phyloP scores from a whole-genome alignment of 2,329 filamentous ascomycete species.

The Mycosphaerelloides madeirae region DNA sequence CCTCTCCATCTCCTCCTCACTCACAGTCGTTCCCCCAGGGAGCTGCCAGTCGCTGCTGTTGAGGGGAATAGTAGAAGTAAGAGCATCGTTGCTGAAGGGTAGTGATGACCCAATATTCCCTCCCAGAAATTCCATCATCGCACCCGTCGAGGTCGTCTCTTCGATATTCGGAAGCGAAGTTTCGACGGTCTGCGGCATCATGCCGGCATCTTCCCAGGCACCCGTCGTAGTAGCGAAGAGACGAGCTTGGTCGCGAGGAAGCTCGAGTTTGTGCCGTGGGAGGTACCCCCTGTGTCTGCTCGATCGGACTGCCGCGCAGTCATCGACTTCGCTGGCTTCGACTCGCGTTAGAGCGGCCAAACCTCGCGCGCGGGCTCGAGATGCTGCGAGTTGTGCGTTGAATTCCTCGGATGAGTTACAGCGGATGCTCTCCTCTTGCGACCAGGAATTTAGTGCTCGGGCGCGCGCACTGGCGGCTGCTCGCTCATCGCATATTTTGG shows the following conservation, averaged over 20 bases:
- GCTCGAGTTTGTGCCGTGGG: conserved; percentile 24
- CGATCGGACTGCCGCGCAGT: not conserved
- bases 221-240: conserved; percentile 28
- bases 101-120: conserved; percentile 18
- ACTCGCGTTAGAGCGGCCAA: conserved; percentile 7
- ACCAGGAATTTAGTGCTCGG: conserved; percentile 1
- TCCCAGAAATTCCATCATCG: conserved; percentile 30
- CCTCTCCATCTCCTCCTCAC: conserved; percentile 15
- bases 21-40: conserved; percentile 9
- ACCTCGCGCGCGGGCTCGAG: conserved; percentile 8
- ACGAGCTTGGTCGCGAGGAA: conserved; percentile 24
- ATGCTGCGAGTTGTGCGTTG: conserved; percentile 1
- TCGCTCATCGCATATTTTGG: not conserved
- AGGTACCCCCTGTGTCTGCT: conserved; percentile 19
- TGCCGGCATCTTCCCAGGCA: conserved; percentile 27
- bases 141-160: conserved; percentile 24
- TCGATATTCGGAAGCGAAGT: conserved; percentile 12
- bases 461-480: conserved; percentile 7
- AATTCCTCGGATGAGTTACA: conserved; percentile 1
- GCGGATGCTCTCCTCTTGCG: conserved; percentile 8
- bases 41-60: conserved; percentile 6
- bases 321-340: conserved; percentile 10
- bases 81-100: conserved; percentile 23
- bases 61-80: conserved; percentile 16
- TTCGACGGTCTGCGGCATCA: conserved; percentile 24